Evolutionary conservation across 768 basidiomycete species (phyloP), one percentile per base, ranked within the genome.

Genomic region (Psilocybe cubensis): DNA sequence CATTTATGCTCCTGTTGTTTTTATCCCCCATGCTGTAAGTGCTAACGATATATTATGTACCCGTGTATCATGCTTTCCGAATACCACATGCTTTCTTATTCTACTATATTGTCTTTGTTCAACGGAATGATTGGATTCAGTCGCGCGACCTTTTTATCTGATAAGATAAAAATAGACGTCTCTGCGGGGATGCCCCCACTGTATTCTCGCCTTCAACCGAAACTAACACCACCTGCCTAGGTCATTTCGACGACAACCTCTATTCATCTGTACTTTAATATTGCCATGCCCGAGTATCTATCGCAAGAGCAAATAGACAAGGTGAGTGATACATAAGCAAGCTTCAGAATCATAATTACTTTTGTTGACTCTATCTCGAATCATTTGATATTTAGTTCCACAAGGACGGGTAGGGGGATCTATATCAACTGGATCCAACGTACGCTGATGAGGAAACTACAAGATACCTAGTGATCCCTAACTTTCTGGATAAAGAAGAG

Each of bases 381-480:
- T 20, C 25, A 24, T 23, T 25, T 59, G n/a, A n/a, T n/a, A n/a
- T n/a, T 14, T 54, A 73, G 73, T 73, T 74, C 49, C 54, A 71
- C 57, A 61, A 55, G 54, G 65, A 74, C 42, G 73, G 73, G 73
- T 72, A 61, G 33, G 61, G n/a, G n/a, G n/a, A 31, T 57, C 38
- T 28, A 8, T 20, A 54, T 5, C 46, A n/a, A n/a, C 61, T 47
- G 14, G 20, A 38, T 57, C 43, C 56, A 54, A 28, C 40, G 21
- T 42, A n/a, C n/a, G 42, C 17, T 7, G 8, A n/a, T 28, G 7
- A 31, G 20, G 28, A 18, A 31, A 31, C 20, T 12, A 29, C 25
- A 50, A 94, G 94, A 42, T 96, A 96, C 64, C 81, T 97, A 40
- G 72, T 92, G 52, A 66, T 99, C 40, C 89, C 88, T 0, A 73